Base-by-base conservation (phyloP, 257 asterid species). In the Jasminum sambac region DNA sequence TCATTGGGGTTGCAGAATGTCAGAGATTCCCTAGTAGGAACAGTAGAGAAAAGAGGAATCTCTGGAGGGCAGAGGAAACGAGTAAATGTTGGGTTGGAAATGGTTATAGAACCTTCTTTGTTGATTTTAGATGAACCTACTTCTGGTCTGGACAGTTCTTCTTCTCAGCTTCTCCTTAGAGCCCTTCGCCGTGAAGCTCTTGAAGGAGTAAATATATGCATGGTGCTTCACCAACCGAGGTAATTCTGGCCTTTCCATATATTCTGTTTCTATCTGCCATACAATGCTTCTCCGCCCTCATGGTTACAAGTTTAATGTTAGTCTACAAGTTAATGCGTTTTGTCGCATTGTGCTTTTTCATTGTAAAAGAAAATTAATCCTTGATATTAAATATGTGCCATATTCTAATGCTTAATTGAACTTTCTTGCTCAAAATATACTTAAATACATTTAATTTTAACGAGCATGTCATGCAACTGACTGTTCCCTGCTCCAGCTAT, bases 201-300 rank as follows among this genome's bases (percentile, higher is more conserved):
- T 39, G 99, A 95, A 88, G 99, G 99, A 63, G 99, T 95, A 39
- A 95, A 95, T 67, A 85, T 95, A 69, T 83, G 89, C 83, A 91
- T 95, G 99, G 99, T 95, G 82, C 86, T 95, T 79, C 99, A 95
- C 84, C 99, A 95, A 73, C 99, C 99, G 17, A 91, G 99, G 99
- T 94, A 78, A 72, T 66, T 25, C 57, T 60, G 34, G 23, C 13
- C 13, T 46, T 26, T 21, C 37, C 43, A 43, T 44, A 21, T 69
- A 60, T 62, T 26, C 23, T 21, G 17, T 19, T 30, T 68, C 36
- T 65, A 19, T 11, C 72, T 30, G 36, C 61, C 25, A 8, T 8
- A 57, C 16, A 43, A 23, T 63, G 34, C 34, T 62, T n/a, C 30
- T 25, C 66, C 48, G 40, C 73, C 23, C 25, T 42, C 41, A 30